These are phyloP conservation scores for Nicotiana attenuata DNA, from an alignment of 257 asterid species.

Conservation along the genomic window DNA sequence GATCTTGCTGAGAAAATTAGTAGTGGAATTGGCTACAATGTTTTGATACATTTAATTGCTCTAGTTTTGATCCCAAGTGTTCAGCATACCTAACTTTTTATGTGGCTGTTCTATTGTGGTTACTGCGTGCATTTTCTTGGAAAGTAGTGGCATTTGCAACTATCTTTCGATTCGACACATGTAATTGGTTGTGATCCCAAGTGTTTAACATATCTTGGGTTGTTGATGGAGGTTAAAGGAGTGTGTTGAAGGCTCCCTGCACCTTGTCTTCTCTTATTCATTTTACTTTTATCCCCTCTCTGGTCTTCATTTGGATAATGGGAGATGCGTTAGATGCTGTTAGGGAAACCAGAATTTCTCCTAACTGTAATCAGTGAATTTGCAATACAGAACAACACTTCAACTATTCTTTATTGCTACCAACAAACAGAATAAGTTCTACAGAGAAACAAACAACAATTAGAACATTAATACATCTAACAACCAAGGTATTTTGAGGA, in stretches of 20 bases:
- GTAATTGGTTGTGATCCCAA: background rate
- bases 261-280: background rate
- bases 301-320: background rate
- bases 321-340: background rate
- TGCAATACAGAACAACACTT: too few species aligned
- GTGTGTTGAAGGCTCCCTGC: background rate
- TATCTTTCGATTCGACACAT: background rate
- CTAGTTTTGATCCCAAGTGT: background rate
- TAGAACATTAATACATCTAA: too few species aligned
- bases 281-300: background rate
- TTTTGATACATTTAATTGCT: background rate
- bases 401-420: too few species aligned
- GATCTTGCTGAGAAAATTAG: background rate
- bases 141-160: background rate
- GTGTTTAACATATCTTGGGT: background rate
- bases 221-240: background rate
- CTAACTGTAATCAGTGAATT: too few species aligned
- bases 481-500: too few species aligned
- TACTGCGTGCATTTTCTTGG: background rate
- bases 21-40: background rate
- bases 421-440: too few species aligned
- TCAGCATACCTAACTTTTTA: background rate
- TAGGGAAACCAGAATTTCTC: too few species aligned
- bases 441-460: too few species aligned
- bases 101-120: background rate